Conservation (phyloP, 352 stramenopile genomes). For the Globisporangium polare region DNA sequence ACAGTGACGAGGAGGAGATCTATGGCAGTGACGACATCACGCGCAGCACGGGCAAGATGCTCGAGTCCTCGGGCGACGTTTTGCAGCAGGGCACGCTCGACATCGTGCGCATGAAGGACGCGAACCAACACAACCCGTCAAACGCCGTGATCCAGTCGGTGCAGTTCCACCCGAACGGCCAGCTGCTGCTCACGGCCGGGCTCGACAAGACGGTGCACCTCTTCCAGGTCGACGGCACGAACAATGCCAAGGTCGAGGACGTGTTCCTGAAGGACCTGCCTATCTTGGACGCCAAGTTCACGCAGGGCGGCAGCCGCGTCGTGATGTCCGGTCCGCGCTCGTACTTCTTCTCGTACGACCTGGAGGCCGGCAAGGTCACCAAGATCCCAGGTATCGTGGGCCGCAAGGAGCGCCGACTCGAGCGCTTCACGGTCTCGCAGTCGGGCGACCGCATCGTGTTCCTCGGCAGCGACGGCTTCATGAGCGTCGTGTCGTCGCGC, state of each 20-base stretch:
- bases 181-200: constrained; percentile 86
- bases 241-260: constrained; percentile 87
- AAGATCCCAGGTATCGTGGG: constrained; percentile 89
- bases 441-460: constrained; percentile 91
- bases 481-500: constrained; percentile 90
- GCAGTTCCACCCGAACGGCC: constrained; percentile 87
- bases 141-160: constrained; percentile 85
- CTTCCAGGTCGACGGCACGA: constrained; percentile 90
- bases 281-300: constrained; percentile 86
- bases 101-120: constrained; percentile 84
- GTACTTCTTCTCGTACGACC: constrained; percentile 97
- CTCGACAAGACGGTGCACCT: constrained; percentile 92
- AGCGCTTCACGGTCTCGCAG: constrained; percentile 89
- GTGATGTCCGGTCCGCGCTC: constrained; percentile 90
- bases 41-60: constrained; percentile 53
- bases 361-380: constrained; percentile 88
- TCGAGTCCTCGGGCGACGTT: constrained; percentile 47
- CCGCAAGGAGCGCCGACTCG: constrained; percentile 89
- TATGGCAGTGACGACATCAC: constrained; percentile 38
- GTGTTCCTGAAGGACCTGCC: constrained; percentile 90
- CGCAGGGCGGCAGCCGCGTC: constrained; percentile 69
- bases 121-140: constrained; percentile 87
- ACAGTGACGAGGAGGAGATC: constrained; percentile 58
- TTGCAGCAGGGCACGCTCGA: constrained; percentile 61
- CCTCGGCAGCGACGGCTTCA: constrained; percentile 93